Base-by-base conservation (phyloP, 331 rosid genomes). In the Spiraea crenata region DNA sequence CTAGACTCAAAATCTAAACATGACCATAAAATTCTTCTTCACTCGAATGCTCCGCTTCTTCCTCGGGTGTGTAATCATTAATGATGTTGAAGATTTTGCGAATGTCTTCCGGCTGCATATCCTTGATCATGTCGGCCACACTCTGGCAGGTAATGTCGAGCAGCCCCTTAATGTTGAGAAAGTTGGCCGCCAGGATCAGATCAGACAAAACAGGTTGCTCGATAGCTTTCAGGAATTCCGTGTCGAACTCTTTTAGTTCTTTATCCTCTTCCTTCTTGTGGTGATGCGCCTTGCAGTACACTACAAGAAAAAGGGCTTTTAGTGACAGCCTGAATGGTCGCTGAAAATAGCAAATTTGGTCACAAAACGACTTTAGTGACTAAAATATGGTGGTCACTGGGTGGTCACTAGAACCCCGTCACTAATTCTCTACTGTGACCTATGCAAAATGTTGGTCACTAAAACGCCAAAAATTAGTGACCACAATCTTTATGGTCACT, bases 101-200 rank as follows among this genome's bases (percentile, higher is more conserved):
- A 55, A 84, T 71, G 17, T 82, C 69, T 11, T 80, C 82, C 0
- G 69, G 56, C 12, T 57, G 69, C 75, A 66, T 75, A 15, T 81
- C 89, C 63, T 56, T 78, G 3, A 84, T 87, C 59, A 41, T 79
- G 25, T 80, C 73, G 0, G 84, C 89, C 46, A 77, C 77, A 5
- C 74, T 60, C 70, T 80, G 71, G 66, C 84, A 69, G n/a, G 77
- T 63, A 16, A 82, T 72, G 66, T 77, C 74, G 47, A 81, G 17
- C 12, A 86, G 78, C 3, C 77, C 34, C 52, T 77, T 41, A 50
- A 79, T 69, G 59, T 80, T 57, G 20, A 84, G 49, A 25, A 65
- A 62, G 55, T 59, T 47, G 3, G 84, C 76, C 2, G 83, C 87
- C 77, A 63, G 8, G n/a, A 77, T 35, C 12, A 76, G 61, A 15